Base-by-base conservation (phyloP, 2,329 filamentous ascomycete genomes). In the Alternaria triticimaculans region DNA sequence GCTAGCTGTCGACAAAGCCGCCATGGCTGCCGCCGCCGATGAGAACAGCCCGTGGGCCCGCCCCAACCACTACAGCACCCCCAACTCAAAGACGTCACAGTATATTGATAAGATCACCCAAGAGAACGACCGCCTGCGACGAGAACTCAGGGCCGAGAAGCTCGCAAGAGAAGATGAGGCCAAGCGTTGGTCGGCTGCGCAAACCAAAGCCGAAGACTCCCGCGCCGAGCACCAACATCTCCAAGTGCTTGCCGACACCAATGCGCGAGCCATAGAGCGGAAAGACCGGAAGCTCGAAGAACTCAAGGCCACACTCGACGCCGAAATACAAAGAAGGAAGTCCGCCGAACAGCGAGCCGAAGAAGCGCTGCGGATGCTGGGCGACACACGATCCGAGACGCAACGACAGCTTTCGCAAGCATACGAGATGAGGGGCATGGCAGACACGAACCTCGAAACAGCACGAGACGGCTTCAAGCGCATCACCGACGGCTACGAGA, bases 101-200 rank as follows among this genome's bases (percentile, higher is more conserved):
- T 79, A 78, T 66, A 95, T 96, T 78, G 93, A 96, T 80, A 88
- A 89, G 74, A 86, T 96, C 58, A 92, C 93, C 75, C 89, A 90
- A 57, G 92, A 95, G 76, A 94, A 94, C 70, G 92, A 95, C 74
- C 86, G 89, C 44, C 83, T 95, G 49, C 92, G 92, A 72, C 87
- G 92, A 56, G 92, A 95, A 67, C 73, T 84, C 46, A 80, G 78
- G 30, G 78, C 80, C 3, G 80, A 83, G 64, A 76, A 78, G 55
- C 72, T 81, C 18, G 80, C 80, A 49, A 86, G 90, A 48, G 90
- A 93, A 62, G 92, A 94, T 73, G 86, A 90, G n/a, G 88, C 88
- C 70, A 88, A 91, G 75, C 86, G 87, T 5, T 86, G 90, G 11
- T 88, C 87, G 65, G 84, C 92, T 67, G 82, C 90, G 50, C 89